These are phyloP conservation scores for Mrakia frigida DNA, from an alignment of 768 basidiomycete species.

Conservation along the genomic window DNA sequence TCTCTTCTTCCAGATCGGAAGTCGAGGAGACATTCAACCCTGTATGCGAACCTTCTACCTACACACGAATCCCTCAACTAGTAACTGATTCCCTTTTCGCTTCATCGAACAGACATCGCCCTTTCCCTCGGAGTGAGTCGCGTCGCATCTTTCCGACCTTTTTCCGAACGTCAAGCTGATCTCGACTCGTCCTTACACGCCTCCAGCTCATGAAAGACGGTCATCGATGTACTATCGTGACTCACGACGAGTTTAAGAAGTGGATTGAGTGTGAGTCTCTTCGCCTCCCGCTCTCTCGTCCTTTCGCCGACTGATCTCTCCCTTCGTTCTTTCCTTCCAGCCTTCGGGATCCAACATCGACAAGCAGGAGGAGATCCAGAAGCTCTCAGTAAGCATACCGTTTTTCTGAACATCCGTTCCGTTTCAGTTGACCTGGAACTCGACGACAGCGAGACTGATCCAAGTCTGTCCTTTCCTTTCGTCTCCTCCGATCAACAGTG, in stretches of 20 bases:
- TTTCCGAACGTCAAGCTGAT: not conserved
- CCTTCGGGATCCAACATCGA: slow-evolving; percentile 58
- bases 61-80: not conserved
- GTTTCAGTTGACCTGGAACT: too few species aligned
- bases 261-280: slow-evolving; percentile 50
- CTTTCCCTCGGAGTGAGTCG: slow-evolving; percentile 36
- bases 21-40: slow-evolving; percentile 54
- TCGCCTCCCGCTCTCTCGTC: not conserved
- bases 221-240: slow-evolving; percentile 51
- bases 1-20: slow-evolving; percentile 53
- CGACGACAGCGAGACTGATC: not conserved
- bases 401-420: too few species aligned
- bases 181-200: slow-evolving; percentile 13
- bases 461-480: not conserved
- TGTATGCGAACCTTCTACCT: not conserved
- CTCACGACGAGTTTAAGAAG: slow-evolving; percentile 51
- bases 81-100: not conserved
- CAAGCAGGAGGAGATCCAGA: slow-evolving; percentile 66
- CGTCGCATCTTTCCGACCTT: too few species aligned
- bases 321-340: slow-evolving; percentile 27
- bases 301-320: not conserved
- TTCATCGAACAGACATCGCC: slow-evolving; percentile 46
- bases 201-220: slow-evolving; percentile 48
- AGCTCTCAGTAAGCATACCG: slow-evolving; percentile 47
- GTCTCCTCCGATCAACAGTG: slow-evolving; percentile 9